Evolutionary conservation across 768 basidiomycete genomes (phyloP).

Genomic region (Gymnopilus dilepis): DNA sequence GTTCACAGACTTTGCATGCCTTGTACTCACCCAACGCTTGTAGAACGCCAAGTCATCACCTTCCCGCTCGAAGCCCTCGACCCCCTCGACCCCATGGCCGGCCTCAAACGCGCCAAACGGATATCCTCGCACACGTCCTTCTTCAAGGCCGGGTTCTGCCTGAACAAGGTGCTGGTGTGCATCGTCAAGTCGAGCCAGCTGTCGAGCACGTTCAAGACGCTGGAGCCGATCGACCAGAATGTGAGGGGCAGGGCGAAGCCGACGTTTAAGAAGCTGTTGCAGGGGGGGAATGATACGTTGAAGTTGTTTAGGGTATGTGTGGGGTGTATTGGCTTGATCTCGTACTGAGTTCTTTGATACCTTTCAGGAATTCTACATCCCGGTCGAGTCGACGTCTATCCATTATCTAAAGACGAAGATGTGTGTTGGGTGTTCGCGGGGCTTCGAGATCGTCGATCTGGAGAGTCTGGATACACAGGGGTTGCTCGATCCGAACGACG

Average conservation of each 20-base stretch:
- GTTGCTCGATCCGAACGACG: constrained; percentile 90
- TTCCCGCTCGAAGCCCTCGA: constrained; percentile 95
- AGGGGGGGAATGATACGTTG: constrained; percentile 94
- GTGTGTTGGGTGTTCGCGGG: constrained; percentile 96
- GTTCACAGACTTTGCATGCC: neutral
- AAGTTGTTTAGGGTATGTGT: constrained; percentile 80
- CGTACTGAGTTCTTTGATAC: neutral
- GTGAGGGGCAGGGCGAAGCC: constrained; percentile 80
- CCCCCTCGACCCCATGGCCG: constrained; percentile 86
- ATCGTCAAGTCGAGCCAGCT: constrained; percentile 95
- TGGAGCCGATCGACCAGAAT: constrained; percentile 95
- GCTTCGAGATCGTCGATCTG: constrained; percentile 98
- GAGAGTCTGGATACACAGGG: constrained; percentile 98
- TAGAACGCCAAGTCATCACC: constrained; percentile 95
- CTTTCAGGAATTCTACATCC: constrained; percentile 95
- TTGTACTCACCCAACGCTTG: constrained; percentile 1
- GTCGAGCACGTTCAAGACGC: constrained; percentile 95
- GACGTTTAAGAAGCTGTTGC: constrained; percentile 93
- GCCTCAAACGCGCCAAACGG: constrained; percentile 91
- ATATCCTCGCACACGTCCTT: constrained; percentile 97
- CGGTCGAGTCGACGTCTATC: constrained; percentile 94
- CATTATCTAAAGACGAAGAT: constrained; percentile 97
- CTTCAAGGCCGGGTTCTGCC: constrained; percentile 95
- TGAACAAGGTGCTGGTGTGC: constrained; percentile 91
- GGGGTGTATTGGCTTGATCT: neutral